A percentile compares a stretch with the other conserved stretches of the same genome.
Evolutionary conservation across 2,329 filamentous ascomycete genomes (phyloP).

Genomic region (Nectriaceae sp.): DNA sequence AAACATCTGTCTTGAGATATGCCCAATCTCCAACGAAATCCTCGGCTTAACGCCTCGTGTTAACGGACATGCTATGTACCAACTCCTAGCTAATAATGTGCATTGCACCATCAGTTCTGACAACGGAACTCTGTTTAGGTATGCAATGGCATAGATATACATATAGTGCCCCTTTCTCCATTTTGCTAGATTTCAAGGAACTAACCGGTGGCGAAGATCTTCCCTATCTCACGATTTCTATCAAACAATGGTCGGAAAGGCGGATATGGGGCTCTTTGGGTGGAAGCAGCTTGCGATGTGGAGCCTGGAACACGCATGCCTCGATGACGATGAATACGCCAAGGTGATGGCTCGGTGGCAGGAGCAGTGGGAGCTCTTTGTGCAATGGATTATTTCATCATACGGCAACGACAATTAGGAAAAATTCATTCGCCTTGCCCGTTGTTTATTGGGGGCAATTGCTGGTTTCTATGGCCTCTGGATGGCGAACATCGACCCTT

Average conservation of each 20-base stretch:
- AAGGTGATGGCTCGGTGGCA: slow-evolving; percentile 48
- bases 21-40: slow-evolving; percentile 77
- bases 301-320: slow-evolving; percentile 63
- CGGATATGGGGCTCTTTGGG: slow-evolving; percentile 66
- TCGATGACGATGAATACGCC: slow-evolving; percentile 44
- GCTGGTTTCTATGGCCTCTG: too few relatives aligned
- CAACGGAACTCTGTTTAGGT: slow-evolving; percentile 74
- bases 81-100: slow-evolving; percentile 69
- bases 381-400: slow-evolving; percentile 50
- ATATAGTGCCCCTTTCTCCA: background rate
- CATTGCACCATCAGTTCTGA: slow-evolving; percentile 76
- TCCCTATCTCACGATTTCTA: slow-evolving; percentile 77
- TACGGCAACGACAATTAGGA: slow-evolving; percentile 30
- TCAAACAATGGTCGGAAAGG: slow-evolving; percentile 70
- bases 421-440: too few relatives aligned
- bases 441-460: too few relatives aligned
- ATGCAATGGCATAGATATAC: slow-evolving; percentile 28
- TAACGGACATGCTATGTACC: slow-evolving; percentile 67
- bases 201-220: slow-evolving; percentile 48
- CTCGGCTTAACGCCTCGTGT: slow-evolving; percentile 68
- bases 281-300: slow-evolving; percentile 69
- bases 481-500: too few relatives aligned
- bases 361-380: slow-evolving; percentile 59
- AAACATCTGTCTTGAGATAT: slow-evolving; percentile 73
- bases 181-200: background rate